These are phyloP conservation scores for Mycena galopus DNA, from an alignment of 768 basidiomycete genomes.

Conservation along the genomic window DNA sequence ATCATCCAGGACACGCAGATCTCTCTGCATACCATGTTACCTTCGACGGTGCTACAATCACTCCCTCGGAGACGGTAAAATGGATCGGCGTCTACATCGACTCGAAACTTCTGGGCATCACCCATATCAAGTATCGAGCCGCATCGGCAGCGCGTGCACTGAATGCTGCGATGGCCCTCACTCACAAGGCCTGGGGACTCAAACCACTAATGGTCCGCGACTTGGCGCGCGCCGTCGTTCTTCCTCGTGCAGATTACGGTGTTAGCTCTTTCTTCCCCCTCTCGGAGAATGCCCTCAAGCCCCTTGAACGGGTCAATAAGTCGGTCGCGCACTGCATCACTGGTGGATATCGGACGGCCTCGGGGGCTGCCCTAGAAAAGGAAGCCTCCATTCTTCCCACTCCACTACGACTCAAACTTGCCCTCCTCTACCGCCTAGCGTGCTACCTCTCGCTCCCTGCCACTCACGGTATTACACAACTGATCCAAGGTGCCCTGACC, in stretches of 20 bases:
- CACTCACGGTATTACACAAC: too few species aligned
- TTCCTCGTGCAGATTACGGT: neutral
- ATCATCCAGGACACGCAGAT: too few species aligned
- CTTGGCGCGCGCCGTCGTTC: neutral
- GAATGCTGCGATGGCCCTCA: neutral
- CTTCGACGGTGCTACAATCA: neutral
- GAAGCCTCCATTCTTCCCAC: too few species aligned
- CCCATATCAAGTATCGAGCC: neutral
- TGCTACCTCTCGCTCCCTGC: too few species aligned
- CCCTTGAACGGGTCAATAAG: neutral
- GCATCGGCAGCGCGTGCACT: neutral
- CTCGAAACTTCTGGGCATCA: neutral
- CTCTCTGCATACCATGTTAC: too few species aligned
- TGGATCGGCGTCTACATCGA: neutral
- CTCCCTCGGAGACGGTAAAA: neutral
- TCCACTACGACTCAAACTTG: too few species aligned
- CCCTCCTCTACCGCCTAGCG: too few species aligned
- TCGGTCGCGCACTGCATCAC: too few species aligned
- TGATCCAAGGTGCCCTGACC: too few species aligned
- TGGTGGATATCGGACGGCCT: too few species aligned
- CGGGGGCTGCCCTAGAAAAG: too few species aligned
- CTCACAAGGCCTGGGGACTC: neutral
- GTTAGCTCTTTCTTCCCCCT: neutral
- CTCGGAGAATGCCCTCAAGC: neutral
- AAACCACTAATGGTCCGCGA: neutral